Evolutionary conservation across 108 stramenopile species (phyloP).

Genomic region (Nitzschia putrida): DNA sequence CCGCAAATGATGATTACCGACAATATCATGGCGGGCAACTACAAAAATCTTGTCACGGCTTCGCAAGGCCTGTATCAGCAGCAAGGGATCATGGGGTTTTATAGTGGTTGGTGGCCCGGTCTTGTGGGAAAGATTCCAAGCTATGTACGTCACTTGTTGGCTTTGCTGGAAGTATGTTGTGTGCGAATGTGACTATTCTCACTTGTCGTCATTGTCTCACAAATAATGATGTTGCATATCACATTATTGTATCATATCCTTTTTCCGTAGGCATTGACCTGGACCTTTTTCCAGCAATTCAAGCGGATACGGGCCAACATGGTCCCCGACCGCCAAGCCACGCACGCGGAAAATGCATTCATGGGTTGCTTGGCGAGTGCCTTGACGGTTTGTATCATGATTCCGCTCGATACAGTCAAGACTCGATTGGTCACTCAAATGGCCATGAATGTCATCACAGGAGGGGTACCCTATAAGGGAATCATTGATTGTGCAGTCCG

Average conservation of each 20-base stretch:
- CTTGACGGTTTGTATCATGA: conserved; percentile 94
- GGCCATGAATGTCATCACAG: conserved; percentile 37
- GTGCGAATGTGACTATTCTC: not conserved
- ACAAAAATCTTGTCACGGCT: conserved; percentile 76
- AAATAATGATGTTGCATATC: not conserved
- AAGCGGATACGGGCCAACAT: conserved; percentile 57
- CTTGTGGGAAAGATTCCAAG: conserved; percentile 94
- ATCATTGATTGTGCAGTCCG: conserved; percentile 89
- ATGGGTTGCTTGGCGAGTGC: conserved; percentile 93
- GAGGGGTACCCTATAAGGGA: conserved; percentile 81
- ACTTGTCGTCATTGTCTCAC: not conserved
- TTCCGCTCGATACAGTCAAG: conserved; percentile 97
- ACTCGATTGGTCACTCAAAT: conserved; percentile 90
- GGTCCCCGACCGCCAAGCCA: conserved; percentile 64
- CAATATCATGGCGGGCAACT: conserved; percentile 97
- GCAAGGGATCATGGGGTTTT: conserved; percentile 87
- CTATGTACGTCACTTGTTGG: conserved; percentile 61
- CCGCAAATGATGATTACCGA: conserved; percentile 96
- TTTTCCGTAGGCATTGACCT: conserved; percentile 79
- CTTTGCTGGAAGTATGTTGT: conserved; percentile 70
- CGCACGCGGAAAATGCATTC: conserved; percentile 89
- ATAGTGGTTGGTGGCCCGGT: conserved; percentile 95
- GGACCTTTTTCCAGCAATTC: conserved; percentile 95
- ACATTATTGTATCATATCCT: no score
- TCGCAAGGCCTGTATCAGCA: conserved; percentile 55